phyloP scores from a whole-genome alignment of 2,329 filamentous ascomycete genomes.

The Aspergillus melleus region DNA sequence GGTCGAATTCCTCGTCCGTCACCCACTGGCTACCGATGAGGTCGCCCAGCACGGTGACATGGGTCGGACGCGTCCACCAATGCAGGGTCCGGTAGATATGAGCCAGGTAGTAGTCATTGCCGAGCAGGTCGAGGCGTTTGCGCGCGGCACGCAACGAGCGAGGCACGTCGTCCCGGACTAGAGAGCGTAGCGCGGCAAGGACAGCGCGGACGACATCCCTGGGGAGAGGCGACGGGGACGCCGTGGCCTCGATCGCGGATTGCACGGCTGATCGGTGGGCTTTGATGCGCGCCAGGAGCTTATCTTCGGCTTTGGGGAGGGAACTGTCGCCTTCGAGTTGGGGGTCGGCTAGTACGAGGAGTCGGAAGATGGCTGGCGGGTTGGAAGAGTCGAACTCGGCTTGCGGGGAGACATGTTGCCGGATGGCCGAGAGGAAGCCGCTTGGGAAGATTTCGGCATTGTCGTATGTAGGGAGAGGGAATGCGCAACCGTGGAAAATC shows the following conservation, averaged over 20 bases:
- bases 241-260: conserved; percentile 12
- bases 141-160: conserved; percentile 65
- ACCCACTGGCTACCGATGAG: conserved; percentile 96
- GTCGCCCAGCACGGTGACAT: conserved; percentile 86
- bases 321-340: conserved; percentile 92
- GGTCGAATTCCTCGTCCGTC: conserved; percentile 76
- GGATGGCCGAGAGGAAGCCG: conserved; percentile 36
- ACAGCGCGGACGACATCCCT: conserved; percentile 23
- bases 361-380: conserved; percentile 70
- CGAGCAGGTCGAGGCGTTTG: conserved; percentile 83
- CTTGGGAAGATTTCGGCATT: conserved; percentile 7
- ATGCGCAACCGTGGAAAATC: conserved; percentile 74
- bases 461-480: conserved; percentile 56
- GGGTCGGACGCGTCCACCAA: conserved; percentile 84
- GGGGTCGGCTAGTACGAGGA: conserved; percentile 86
- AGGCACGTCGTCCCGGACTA: conserved; percentile 68
- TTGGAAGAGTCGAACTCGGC: conserved; percentile 4
- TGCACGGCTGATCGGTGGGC: conserved; percentile 35
- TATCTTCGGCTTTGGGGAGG: conserved; percentile 59
- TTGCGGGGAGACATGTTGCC: conserved; percentile 34
- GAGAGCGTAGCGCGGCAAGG: conserved; percentile 20
- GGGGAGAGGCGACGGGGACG: conserved; percentile 18
- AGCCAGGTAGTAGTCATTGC: conserved; percentile 92
- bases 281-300: conserved; percentile 42
- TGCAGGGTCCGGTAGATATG: conserved; percentile 83